Evolutionary conservation across 202 grass and related monocot species (phyloP).

Genomic region (Bolboschoenoplectus hybrid): DNA sequence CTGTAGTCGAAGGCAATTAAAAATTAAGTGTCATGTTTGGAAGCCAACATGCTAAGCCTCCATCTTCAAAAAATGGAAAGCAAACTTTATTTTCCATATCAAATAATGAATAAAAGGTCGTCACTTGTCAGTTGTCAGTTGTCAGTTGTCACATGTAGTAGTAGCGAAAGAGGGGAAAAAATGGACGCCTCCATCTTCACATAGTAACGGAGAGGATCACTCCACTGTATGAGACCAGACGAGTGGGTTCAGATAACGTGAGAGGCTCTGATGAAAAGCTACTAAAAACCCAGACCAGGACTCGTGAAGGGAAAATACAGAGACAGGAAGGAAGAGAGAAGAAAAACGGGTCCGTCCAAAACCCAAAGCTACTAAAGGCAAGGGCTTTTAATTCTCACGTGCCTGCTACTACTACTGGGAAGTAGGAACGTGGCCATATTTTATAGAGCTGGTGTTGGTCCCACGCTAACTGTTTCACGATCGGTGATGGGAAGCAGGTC

Average conservation of each 20-base stretch:
- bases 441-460: not conserved
- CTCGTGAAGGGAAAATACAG: not conserved
- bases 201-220: not conserved
- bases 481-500: not conserved
- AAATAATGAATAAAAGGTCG: not conserved
- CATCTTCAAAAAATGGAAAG: not conserved
- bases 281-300: not conserved
- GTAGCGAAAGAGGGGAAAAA: not conserved
- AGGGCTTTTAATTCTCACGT: not conserved
- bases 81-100: not conserved
- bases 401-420: not conserved
- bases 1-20: not conserved
- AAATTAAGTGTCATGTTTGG: not conserved
- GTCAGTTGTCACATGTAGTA: not conserved
- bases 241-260: not conserved
- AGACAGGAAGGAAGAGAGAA: not conserved
- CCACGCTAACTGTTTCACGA: not conserved
- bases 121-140: not conserved
- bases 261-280: not conserved
- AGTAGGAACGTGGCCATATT: not conserved
- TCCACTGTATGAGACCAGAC: not conserved
- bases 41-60: not conserved
- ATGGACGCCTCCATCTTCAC: not conserved
- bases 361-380: not conserved
- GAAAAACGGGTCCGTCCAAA: not conserved